Percentiles rank a stretch among this genome's conserved stretches.
phyloP scores from a whole-genome alignment of 2,329 filamentous ascomycete species.

The Colletotrichum sp. region DNA sequence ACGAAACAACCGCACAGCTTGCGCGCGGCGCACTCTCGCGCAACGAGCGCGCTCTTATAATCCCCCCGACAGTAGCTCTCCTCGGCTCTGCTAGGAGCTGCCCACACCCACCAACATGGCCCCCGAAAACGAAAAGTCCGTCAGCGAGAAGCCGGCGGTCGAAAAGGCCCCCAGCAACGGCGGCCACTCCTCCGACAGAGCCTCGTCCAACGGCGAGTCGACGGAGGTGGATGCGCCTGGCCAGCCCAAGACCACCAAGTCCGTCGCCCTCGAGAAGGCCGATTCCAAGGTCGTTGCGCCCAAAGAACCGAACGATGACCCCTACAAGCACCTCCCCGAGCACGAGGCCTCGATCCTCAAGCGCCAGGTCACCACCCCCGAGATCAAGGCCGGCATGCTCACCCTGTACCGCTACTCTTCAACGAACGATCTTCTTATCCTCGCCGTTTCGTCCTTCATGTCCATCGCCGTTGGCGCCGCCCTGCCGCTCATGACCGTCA shows the following conservation, averaged over 20 bases:
- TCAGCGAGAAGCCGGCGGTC: neutral
- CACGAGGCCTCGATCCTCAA: conserved; percentile 72
- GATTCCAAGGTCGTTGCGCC: conserved; percentile 46
- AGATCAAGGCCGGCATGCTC: conserved; percentile 67
- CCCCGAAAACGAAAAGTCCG: conserved; percentile 7
- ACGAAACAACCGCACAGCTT: neutral
- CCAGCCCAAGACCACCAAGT: conserved; percentile 19
- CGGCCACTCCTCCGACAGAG: conserved; percentile 29
- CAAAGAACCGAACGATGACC: conserved; percentile 52
- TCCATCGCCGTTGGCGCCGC: conserved; percentile 77
- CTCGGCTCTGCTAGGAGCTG: neutral
- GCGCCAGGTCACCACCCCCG: conserved; percentile 70
- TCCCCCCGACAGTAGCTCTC: neutral
- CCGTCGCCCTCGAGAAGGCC: conserved; percentile 41
- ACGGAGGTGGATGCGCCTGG: conserved; percentile 22
- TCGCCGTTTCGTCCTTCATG: conserved; percentile 64
- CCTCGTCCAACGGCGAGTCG: conserved; percentile 41
- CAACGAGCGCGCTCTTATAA: neutral
- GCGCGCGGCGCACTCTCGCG: conserved; percentile 10
- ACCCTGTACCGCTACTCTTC: conserved; percentile 76
- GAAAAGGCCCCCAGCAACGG: conserved; percentile 29
- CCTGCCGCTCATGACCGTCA: conserved; percentile 79
- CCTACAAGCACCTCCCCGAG: conserved; percentile 66
- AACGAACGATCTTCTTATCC: conserved; percentile 66
- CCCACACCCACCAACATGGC: neutral